Base-by-base conservation (phyloP, 192 early-diverging fungal genomes). In the Gaertneriomyces sp. region DNA sequence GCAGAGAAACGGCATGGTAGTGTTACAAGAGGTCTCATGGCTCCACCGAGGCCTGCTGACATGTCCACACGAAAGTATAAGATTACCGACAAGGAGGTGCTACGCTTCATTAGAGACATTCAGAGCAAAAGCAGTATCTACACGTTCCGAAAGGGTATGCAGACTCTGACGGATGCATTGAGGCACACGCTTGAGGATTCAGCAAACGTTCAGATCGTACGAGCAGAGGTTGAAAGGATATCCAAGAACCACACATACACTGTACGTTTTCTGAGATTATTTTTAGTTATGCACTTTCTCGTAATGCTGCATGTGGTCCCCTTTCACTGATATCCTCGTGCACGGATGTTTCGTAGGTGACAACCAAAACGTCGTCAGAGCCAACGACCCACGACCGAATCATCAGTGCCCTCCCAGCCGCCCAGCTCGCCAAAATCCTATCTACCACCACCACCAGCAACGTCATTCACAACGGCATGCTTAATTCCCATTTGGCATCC, bases 71-170 rank as follows among this genome's bases (percentile, higher is more conserved):
- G 39, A 39, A 38, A 12, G 14, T 6, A 65, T 54, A n/a, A 43
- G 55, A 9, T 58, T 58, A 44, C 74, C 66, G 41, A 69, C 58
- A 41, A 58, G 41, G 59, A 72, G 46, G 68, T 77, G 70, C 61
- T 82, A 42, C 79, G 81, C 25, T 88, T 90, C 70, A 84, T 87
- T 63, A 70, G 80, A 0, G 56, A 66, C 19, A 71, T 91, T 33
- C 73, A 85, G 53, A 41, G 14, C 20, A 78, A 81, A 5, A 78
- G 76, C 6, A 93, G 90, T 67, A 85, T 98, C 53, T 90, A 90
- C 74, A 88, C 91, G 40, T 94, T 98, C 71, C 79, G 80, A 55
- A 79, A 84, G 42, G 95, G 95, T 8, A 73, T 92, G 53, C 84
- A 93, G 63, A 84, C 81, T 3, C 75, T 95, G 9, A 69, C 88